Base-by-base conservation (phyloP, 352 stramenopile species). In the Saprolegnia diclina region DNA sequence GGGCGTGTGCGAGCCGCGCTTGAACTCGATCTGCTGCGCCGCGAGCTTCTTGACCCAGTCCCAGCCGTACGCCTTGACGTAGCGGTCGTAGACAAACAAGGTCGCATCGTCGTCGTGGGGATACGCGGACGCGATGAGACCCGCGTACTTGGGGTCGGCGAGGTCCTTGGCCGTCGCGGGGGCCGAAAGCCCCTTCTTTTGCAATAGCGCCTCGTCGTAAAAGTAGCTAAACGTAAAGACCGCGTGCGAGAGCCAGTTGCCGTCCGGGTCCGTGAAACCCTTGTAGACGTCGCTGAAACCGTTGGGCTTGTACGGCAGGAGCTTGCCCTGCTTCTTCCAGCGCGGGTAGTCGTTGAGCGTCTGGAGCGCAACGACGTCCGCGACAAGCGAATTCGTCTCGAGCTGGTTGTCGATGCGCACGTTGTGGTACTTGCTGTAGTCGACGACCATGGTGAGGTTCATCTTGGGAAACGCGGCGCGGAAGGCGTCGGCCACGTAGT, bases 331-430 rank as follows among this genome's bases (percentile, higher is more conserved):
- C 21, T 75, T 69, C 7, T 65, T 64, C 77, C 75, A 87, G n/a
- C 79, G 76, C 61, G 76, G 72, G 71, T 77, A 87, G 74, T 87
- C 72, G 66, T 87, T 76, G 35, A 87, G 72, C 46, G 79, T 87
- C 72, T 83, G 79, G 18, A 87, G 67, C 44, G 76, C 73, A 18
- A 77, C 64, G 44, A 83, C 69, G 66, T 82, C 77, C 0, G 75
- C 73, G 42, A 83, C 78, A 37, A 85, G 69, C 35, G 61, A 71
- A 66, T 79, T 65, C 32, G 71, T 80, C 65, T 83, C 78, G 52
- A 87, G 72, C 46, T 83, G 73, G 65, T 90, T 83, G 76, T 91
- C 78, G 32, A 85, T 77, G 21, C 81, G 83, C 46, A 79, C 83
- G 61, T 84, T 61, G 65, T 85, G 75, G 66, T 77, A 82, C 73